Evolutionary conservation across 192 early-diverging fungal species (phyloP), one percentile per base, ranked within the genome.

Genomic region (Coemansia aciculifera): DNA sequence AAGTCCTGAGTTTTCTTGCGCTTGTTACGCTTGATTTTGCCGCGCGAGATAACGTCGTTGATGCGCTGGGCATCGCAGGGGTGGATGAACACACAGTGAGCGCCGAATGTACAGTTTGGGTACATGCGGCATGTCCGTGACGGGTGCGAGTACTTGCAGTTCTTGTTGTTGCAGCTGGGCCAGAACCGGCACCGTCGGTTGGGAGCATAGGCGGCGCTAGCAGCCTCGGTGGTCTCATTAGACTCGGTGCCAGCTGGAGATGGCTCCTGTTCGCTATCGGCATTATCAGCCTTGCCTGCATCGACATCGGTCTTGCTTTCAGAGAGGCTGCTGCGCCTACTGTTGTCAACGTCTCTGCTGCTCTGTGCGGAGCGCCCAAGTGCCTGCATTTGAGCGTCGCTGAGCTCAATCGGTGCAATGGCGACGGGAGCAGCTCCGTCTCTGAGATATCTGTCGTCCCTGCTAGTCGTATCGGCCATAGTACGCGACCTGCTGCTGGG

Each of bases 71-170:
- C 49, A 52, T 83, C 81, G 32, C 59, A 29, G 5, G 69, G 76
- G 29, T 83, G 81, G 63, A 83, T 74, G 57, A 67, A 83, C 13
- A 83, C 71, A 66, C 79, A 82, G 62, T 46, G 64, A 40, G 15
- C 44, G 49, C 74, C 74, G 40, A 71, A 82, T 5, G 68, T 38
- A 59, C 81, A 83, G 56, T 78, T 38, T 1, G 70, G 76, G 27
- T 70, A 60, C 54, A 43, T 60, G 34, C 66, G 49, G 62, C 81
- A 83, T 24, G 46, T 59, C 51, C 64, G 63, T 24, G 59, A 68
- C 42, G 81, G 81, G 42, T 83, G 81, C 24, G 56, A 40, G 48
- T 83, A 83, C 68, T 83, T 83, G 81, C 81, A 83, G 49, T 73
- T 75, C 31, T 68, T 66, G 67, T 78, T 83, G 64, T 66, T 83